Base-by-base conservation (phyloP, 768 basidiomycete species). In the Lactarius sanguifluus region DNA sequence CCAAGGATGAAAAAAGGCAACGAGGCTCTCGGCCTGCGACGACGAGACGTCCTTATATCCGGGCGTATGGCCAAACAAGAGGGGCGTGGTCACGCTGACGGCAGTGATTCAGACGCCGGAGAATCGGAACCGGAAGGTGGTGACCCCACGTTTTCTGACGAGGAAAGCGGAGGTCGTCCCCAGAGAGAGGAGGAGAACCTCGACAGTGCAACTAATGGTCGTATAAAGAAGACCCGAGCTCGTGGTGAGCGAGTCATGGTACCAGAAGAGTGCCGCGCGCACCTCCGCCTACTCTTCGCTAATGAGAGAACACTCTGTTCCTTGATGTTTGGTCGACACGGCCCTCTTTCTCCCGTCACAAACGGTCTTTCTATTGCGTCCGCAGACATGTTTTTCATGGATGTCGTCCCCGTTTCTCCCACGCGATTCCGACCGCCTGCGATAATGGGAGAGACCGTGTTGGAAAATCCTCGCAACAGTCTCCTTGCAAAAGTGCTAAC, bases 371-470 rank as follows among this genome's bases (percentile, higher is more conserved):
- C 86, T 8, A 77, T 84, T 36, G 90, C 90, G 10, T 89, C 87
- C 36, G 90, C 95, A 54, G 97, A 98, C 75, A 94, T 98, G 85
- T 98, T 98, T 78, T 99, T 99, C 82, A 81, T 98, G 80, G 92
- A 96, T 40, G 94, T 92, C 61, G 76, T 99, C 25, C 87, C 94
- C 36, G 91, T 98, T 23, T 85, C 95, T 18, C 97, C 97, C 18
- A 96, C 94, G 8, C 91, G 96, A 41, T 99, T 98, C 82, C 88
- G 97, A 56, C 97, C 97, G 4, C 91, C 97, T 3, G 85, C 93
- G 2, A 90, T 88, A 73, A 85, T 98, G 88, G 92, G 88, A 61
- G 97, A 96, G 62, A 89, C 87, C 54, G 81, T 97, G 0, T 98
- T 98, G 76, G 97, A 99, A 74, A 95, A 98, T 77, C 87, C 94